Evolutionary conservation across 148 eudicot species (phyloP), one percentile per base, ranked within the genome.

Genomic region (Fagopyrum esculentum): DNA sequence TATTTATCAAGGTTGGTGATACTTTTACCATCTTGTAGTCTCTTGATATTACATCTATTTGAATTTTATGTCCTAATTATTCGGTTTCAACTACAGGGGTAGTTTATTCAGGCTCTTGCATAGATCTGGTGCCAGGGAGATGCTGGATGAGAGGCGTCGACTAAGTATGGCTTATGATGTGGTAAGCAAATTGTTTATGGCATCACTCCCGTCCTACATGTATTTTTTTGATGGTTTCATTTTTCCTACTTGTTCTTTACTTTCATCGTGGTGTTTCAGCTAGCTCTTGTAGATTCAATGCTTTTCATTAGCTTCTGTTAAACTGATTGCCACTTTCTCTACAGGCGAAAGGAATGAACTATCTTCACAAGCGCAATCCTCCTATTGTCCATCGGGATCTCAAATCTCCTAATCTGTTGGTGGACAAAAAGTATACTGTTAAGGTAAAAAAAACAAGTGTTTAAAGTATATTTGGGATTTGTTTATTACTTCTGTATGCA

Each of bases 361-460:
- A 94, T 87, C 96, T 94, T 80, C 98, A 94, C 78, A 90, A 88
- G 83, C 93, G 89, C 77, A 94, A 89, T 79, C 98, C 98, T 64
- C 98, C 98, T 16, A 87, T 94, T 83, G 98, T 94, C 77, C 98
- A 94, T 73, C 83, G 98, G 72, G 98, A 94, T 86, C 82, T 94
- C 75, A 94, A 94, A 82, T 94, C 98, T 80, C 98, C 97, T 76
- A 94, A 94, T 81, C 98, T 94, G 75, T 83, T 94, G 83, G 98
- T 94, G 69, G 98, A 94, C 81, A 92, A 80, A 71, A 94, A 92
- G 80, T 94, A 87, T 73, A 94, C 98, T 15, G 98, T 94, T 76
- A 94, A 94, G 96, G 98, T 92, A 82, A 82, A 78, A 85, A 26
- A 9, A 9, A 2, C 15, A 68, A 71, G 16, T 17, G 9, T 12